These are phyloP conservation scores for Raphanus hybrid DNA, from an alignment of 441 rosid species.

Conservation along the genomic window DNA sequence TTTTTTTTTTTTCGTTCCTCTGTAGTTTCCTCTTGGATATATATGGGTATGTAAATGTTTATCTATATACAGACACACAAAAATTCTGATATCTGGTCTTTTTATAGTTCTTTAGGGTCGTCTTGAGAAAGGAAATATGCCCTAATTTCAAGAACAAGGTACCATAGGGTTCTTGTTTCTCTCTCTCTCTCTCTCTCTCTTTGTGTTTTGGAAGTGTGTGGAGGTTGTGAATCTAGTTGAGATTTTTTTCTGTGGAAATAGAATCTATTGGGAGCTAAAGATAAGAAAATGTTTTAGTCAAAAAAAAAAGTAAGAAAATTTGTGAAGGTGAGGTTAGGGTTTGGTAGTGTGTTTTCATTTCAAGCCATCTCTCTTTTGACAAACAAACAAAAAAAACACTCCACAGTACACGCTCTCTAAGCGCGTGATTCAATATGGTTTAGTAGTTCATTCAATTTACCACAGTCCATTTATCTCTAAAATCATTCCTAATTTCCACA, in stretches of 20 bases:
- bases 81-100: slow-evolving; percentile 43
- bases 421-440: slow-evolving; percentile 17
- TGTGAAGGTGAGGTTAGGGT: slow-evolving; percentile 50
- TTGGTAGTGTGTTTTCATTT: slow-evolving; percentile 28
- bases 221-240: slow-evolving; percentile 19
- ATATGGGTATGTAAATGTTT: slow-evolving; percentile 26
- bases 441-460: not conserved
- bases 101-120: slow-evolving; percentile 22
- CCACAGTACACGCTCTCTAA: slow-evolving; percentile 7
- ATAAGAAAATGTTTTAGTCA: slow-evolving; percentile 37
- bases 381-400: not conserved
- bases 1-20: not conserved
- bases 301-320: slow-evolving; percentile 36
- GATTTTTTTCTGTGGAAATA: not conserved
- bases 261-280: slow-evolving; percentile 38
- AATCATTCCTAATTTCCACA: not conserved
- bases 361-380: slow-evolving; percentile 7
- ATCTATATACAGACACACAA: slow-evolving; percentile 25
- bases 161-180: slow-evolving; percentile 22
- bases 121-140: slow-evolving; percentile 49
- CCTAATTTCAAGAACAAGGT: slow-evolving; percentile 46
- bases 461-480: not conserved
- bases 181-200: not conserved
- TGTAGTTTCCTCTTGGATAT: slow-evolving; percentile 10
- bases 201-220: slow-evolving; percentile 16